Conservation (phyloP, 2,329 filamentous ascomycete genomes). For the Podosphaera fusca region DNA sequence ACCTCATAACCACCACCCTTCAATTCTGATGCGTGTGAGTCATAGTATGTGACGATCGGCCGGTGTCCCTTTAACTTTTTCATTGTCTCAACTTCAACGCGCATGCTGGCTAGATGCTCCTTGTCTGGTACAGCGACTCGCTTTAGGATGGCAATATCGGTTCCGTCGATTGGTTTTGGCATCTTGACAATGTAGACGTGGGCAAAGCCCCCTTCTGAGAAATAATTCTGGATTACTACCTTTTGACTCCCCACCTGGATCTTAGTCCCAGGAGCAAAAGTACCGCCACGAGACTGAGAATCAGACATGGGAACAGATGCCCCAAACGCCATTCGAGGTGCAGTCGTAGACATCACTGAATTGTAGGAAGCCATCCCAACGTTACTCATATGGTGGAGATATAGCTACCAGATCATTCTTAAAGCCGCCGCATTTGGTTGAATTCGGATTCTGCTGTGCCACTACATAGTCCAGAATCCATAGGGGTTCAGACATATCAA, state of each 20-base stretch:
- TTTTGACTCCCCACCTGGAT: constrained; percentile 86
- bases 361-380: constrained; percentile 21
- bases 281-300: constrained; percentile 43
- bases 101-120: constrained; percentile 82
- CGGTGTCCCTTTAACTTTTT: constrained; percentile 95
- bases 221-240: constrained; percentile 86
- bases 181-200: constrained; percentile 94
- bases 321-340: constrained; percentile 23
- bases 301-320: constrained; percentile 20
- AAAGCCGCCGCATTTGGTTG: constrained; percentile 14
- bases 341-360: constrained; percentile 17
- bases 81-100: constrained; percentile 98
- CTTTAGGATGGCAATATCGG: constrained; percentile 25
- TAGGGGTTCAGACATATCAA: background rate
- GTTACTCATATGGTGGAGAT: constrained; percentile 6
- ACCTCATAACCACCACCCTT: constrained; percentile 90
- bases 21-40: constrained; percentile 89
- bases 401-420: constrained; percentile 3
- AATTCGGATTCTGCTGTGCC: background rate
- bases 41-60: constrained; percentile 92
- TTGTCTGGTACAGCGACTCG: constrained; percentile 92
- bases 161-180: constrained; percentile 26
- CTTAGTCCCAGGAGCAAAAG: constrained; percentile 82
- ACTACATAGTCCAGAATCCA: background rate
- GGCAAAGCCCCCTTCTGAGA: constrained; percentile 93